These are phyloP conservation scores for Haematococcus lacustris DNA, from an alignment of 139 green algal species.

Conservation along the genomic window DNA sequence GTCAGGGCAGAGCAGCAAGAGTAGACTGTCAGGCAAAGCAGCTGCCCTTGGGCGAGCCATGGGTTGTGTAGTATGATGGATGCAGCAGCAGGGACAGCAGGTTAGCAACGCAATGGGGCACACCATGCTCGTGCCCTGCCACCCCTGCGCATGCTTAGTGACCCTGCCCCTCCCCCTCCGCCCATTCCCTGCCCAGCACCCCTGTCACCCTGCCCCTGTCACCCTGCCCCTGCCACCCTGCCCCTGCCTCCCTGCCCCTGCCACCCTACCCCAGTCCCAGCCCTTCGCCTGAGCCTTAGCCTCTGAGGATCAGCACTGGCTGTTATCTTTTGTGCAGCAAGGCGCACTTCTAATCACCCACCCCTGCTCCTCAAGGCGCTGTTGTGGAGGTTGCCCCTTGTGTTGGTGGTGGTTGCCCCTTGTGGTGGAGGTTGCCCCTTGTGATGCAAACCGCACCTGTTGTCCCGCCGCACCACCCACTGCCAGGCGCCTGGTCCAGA, in stretches of 20 bases:
- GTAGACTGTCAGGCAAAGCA: background rate
- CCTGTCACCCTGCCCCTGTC: background rate
- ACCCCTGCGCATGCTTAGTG: too few relatives aligned
- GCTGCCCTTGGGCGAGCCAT: background rate
- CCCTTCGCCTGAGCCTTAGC: too few relatives aligned
- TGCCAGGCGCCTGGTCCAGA: constrained; percentile 47
- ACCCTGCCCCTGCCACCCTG: background rate
- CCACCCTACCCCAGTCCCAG: too few relatives aligned
- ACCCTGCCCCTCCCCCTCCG: too few relatives aligned
- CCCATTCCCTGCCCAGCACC: too few relatives aligned
- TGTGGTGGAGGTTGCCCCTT: background rate
- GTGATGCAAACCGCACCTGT: background rate
- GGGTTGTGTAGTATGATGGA: background rate
- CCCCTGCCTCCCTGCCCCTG: background rate
- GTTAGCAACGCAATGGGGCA: background rate
- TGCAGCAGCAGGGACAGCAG: background rate
- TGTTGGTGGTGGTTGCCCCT: too few relatives aligned
- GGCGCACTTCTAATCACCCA: background rate
- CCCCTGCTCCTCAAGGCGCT: background rate
- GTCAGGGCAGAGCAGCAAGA: background rate
- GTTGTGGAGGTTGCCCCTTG: too few relatives aligned
- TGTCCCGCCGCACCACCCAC: background rate
- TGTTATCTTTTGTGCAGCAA: background rate
- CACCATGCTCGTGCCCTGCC: too few relatives aligned
- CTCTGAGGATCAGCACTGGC: background rate